Base-by-base conservation (phyloP, 768 basidiomycete genomes). In the Boletus patriciae region DNA sequence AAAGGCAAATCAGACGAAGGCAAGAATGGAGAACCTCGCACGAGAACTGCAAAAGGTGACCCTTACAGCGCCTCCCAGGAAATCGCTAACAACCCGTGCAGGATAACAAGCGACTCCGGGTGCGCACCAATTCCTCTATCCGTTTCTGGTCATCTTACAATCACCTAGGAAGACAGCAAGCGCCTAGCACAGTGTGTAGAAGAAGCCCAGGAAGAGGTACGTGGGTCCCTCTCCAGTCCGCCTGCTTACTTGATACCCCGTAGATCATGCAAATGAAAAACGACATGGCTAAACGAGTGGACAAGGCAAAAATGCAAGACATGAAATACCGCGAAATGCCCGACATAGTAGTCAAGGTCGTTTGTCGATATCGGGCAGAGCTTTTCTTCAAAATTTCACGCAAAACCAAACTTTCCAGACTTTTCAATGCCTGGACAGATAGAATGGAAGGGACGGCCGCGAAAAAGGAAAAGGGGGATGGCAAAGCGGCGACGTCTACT, bases 341-440 rank as follows among this genome's bases (percentile, higher is more conserved):
- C n/a, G 90, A 94, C 68, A 90, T 94, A 57, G 87, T 93, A 50
- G 85, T 94, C 74, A 93, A 92, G 70, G 90, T 94, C 61, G 78
- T 88, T 48, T 94, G 92, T 72, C 87, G 88, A 63, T 93, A 93
- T 69, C 88, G 92, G 44, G 90, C 92, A 5, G 92, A 94, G 66
- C 80, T 94, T 41, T 92, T 90, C 77, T 94, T 94, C 83, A 94
- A 92, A 73, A 91, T 94, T 62, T 90, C 90, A 10, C 87, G 92
- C 70, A 93, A 93, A 74, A 92, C 90, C 27, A 93, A 92, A 69
- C 78, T 94, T 34, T 85, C 86, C 53, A 81, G 88, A 53, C 78
- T 94, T 54, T 92, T 94, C 71, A 87, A 85, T 64, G 88, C 91
- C 31, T 94, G 92, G 91, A 91, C 90, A 27, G 89, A 90, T 49